Percentiles rank a stretch among this genome's conserved stretches.
Evolutionary conservation across 495 filamentous ascomycete species (phyloP).

Genomic region (Aspergillus funiculosus): DNA sequence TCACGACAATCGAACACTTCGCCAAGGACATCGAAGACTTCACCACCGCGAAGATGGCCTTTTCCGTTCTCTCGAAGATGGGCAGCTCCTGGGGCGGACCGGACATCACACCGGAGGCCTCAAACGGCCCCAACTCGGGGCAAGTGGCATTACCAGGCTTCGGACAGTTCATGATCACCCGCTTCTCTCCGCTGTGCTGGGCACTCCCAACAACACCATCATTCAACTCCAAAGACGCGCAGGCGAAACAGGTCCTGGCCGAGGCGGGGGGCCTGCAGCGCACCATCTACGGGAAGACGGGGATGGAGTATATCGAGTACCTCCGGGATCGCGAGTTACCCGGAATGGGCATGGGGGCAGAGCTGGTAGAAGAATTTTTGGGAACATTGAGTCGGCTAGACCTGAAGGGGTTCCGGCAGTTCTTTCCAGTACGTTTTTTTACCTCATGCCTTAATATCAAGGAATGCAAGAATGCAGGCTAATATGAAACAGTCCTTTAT

Average conservation of each 20-base stretch:
- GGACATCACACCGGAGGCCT: conserved; percentile 56
- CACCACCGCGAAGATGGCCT: conserved; percentile 76
- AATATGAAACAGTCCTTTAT: conserved; percentile 35
- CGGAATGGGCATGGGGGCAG: conserved; percentile 48
- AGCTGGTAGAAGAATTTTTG: conserved; percentile 53
- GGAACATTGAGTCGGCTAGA: conserved; percentile 46
- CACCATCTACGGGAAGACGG: conserved; percentile 81
- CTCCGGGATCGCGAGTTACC: conserved; percentile 48
- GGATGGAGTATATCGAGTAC: conserved; percentile 53
- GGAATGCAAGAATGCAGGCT: neutral
- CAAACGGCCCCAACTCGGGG: conserved; percentile 33
- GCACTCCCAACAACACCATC: conserved; percentile 65
- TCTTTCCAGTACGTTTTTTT: conserved; percentile 43
- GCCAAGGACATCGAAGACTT: conserved; percentile 70
- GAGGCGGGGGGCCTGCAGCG: conserved; percentile 83
- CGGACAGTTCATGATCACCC: conserved; percentile 76
- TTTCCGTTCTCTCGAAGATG: conserved; percentile 75
- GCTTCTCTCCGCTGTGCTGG: conserved; percentile 89
- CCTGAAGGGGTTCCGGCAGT: conserved; percentile 49
- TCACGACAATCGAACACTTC: conserved; percentile 76
- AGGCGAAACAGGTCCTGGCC: conserved; percentile 72
- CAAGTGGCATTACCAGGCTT: conserved; percentile 75
- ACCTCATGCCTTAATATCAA: too few species aligned
- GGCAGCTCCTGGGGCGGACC: conserved; percentile 77
- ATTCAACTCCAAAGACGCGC: conserved; percentile 80